Evolutionary conservation across 2,329 filamentous ascomycete genomes (phyloP).

Genomic region (Ceratocystiopsis minuta): DNA sequence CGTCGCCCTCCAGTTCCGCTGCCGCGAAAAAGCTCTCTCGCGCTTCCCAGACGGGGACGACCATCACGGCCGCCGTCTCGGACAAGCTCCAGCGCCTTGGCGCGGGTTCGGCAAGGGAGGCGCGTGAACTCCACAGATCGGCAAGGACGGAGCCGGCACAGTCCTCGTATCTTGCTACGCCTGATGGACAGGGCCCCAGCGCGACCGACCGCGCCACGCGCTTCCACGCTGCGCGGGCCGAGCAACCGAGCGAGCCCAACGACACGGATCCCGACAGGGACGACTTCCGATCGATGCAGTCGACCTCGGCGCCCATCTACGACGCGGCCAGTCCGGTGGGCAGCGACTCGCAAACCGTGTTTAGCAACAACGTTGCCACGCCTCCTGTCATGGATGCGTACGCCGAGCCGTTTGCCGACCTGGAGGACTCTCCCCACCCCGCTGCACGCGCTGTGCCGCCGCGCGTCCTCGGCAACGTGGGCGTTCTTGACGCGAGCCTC

Average conservation of each 20-base stretch:
- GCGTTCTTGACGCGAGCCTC: conserved; percentile 74
- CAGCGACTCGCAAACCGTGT: conserved; percentile 40
- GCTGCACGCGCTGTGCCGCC: conserved; percentile 27
- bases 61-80: conserved; percentile 15
- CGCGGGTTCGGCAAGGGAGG: too few species aligned
- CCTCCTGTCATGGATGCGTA: conserved; percentile 61
- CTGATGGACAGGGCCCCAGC: too few species aligned
- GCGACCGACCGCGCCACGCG: conserved; percentile 12
- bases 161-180: conserved; percentile 23
- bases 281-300: too few species aligned
- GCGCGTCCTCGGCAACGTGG: conserved; percentile 46
- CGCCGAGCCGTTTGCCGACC: conserved; percentile 37
- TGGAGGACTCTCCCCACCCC: conserved; percentile 30
- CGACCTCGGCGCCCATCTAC: conserved; percentile 11
- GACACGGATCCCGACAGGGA: too few species aligned
- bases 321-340: conserved; percentile 33
- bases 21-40: conserved; percentile 16
- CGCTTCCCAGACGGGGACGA: conserved; percentile 14
- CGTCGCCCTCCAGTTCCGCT: conserved; percentile 16
- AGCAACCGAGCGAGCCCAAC: conserved; percentile 19
- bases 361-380: conserved; percentile 49
- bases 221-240: conserved; percentile 22
- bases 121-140: too few species aligned
- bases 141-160: neutral
- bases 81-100: conserved; percentile 23